A percentile compares a stretch with the other conserved stretches of the same genome.
phyloP scores from a whole-genome alignment of 108 stramenopile species.

The Aurantiochytrium sp. region DNA sequence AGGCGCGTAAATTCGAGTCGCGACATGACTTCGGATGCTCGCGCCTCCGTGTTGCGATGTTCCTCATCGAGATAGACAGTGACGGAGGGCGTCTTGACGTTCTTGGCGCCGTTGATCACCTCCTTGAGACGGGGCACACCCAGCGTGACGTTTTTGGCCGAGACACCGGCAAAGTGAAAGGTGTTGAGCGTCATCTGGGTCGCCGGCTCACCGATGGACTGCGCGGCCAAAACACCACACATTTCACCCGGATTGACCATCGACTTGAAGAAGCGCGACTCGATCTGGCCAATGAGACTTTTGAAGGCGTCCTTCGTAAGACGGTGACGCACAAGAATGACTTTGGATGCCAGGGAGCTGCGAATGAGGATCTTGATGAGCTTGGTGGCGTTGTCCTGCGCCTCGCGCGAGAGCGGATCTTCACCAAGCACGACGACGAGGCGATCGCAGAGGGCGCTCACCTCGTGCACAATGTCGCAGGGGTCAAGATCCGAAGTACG shows the following conservation, averaged over 20 bases:
- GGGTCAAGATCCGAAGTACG: slow-evolving; percentile 67
- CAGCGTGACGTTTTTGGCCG: slow-evolving; percentile 96
- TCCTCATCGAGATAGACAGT: slow-evolving; percentile 76
- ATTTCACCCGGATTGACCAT: slow-evolving; percentile 94
- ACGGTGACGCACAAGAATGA: slow-evolving; percentile 75
- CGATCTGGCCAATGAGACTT: slow-evolving; percentile 82
- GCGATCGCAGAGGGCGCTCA: slow-evolving; percentile 66
- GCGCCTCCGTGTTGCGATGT: slow-evolving; percentile 7
- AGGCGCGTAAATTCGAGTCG: slow-evolving; percentile 87
- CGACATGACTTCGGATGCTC: slow-evolving; percentile 55
- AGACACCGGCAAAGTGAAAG: slow-evolving; percentile 96
- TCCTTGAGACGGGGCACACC: slow-evolving; percentile 97
- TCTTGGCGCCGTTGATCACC: slow-evolving; percentile 94
- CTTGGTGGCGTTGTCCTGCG: slow-evolving; percentile 84
- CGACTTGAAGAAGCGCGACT: slow-evolving; percentile 74
- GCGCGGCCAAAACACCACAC: slow-evolving; percentile 95
- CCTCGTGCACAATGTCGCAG: slow-evolving; percentile 62
- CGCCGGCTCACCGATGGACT: slow-evolving; percentile 95
- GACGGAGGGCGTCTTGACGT: slow-evolving; percentile 85
- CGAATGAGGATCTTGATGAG: slow-evolving; percentile 82
- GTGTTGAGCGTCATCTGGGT: slow-evolving; percentile 99
- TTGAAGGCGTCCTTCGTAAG: slow-evolving; percentile 76
- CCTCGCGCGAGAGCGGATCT: slow-evolving; percentile 75
- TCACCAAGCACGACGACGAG: slow-evolving; percentile 84
- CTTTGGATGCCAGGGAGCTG: slow-evolving; percentile 70